Evolutionary conservation across 2,329 filamentous ascomycete genomes (phyloP).

Genomic region (Chrysoporthe puriensis): DNA sequence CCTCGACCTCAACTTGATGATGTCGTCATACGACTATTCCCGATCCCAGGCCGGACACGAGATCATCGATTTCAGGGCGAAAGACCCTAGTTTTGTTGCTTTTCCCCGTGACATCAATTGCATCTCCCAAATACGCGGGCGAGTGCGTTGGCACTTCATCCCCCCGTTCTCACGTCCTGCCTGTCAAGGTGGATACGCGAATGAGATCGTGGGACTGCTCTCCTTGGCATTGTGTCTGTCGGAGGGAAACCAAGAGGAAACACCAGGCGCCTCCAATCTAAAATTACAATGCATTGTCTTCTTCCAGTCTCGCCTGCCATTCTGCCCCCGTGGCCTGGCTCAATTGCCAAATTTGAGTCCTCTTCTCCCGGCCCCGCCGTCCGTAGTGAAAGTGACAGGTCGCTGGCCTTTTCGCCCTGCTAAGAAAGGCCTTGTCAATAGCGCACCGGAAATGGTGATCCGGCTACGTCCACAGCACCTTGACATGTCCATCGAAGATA

Average conservation of each 20-base stretch:
- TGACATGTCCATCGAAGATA: background rate
- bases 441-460: background rate
- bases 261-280: background rate
- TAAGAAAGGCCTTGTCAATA: constrained; percentile 7
- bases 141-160: background rate
- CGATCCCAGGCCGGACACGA: background rate
- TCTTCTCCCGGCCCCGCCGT: background rate
- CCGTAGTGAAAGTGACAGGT: background rate
- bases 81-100: constrained; percentile 6
- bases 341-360: background rate
- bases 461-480: background rate
- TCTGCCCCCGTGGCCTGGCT: constrained; percentile 6
- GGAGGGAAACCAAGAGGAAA: constrained; percentile 7
- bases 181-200: constrained; percentile 13
- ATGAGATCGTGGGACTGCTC: constrained; percentile 23
- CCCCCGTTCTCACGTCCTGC: background rate
- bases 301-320: background rate
- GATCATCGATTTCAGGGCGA: background rate
- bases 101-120: constrained; percentile 10
- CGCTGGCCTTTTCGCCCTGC: background rate
- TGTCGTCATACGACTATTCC: constrained; percentile 1
- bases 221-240: constrained; percentile 11
- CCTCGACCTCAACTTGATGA: constrained; percentile 6
- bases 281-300: constrained; percentile 1
- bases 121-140: background rate